Evolutionary conservation across 2,329 filamentous ascomycete genomes (phyloP).

Genomic region (Trichoderma simmonsii): DNA sequence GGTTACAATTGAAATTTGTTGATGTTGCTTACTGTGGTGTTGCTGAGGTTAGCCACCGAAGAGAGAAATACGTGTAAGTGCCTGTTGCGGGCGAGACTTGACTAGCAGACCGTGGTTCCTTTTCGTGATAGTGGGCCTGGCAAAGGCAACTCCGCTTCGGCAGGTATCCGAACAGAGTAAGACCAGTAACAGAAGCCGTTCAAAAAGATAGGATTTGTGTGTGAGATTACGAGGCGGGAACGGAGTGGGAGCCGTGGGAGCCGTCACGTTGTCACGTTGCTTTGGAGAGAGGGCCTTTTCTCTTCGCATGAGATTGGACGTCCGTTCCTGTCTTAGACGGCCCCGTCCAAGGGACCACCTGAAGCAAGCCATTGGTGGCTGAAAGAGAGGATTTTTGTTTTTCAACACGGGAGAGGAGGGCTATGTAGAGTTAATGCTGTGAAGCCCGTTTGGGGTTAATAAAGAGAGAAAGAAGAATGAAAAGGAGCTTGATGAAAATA

Average conservation of each 20-base stretch:
- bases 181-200: neutral
- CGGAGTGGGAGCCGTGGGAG: neutral
- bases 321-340: neutral
- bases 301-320: neutral
- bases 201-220: neutral
- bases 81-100: neutral
- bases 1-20: neutral
- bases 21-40: neutral
- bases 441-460: neutral
- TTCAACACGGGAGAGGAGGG: neutral
- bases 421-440: neutral
- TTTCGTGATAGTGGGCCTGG: slow-evolving; percentile 18
- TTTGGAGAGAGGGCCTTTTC: neutral
- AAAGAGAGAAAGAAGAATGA: neutral
- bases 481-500: neutral
- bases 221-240: neutral
- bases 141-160: neutral
- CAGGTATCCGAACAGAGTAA: slow-evolving; percentile 7
- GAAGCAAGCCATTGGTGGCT: neutral
- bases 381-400: neutral
- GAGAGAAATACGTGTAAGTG: neutral
- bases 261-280: neutral
- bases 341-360: neutral
- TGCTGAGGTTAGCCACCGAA: neutral
- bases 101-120: neutral